These are phyloP conservation scores for Alternaria arborescens DNA, from an alignment of 2,329 filamentous ascomycete genomes.

Conservation along the genomic window DNA sequence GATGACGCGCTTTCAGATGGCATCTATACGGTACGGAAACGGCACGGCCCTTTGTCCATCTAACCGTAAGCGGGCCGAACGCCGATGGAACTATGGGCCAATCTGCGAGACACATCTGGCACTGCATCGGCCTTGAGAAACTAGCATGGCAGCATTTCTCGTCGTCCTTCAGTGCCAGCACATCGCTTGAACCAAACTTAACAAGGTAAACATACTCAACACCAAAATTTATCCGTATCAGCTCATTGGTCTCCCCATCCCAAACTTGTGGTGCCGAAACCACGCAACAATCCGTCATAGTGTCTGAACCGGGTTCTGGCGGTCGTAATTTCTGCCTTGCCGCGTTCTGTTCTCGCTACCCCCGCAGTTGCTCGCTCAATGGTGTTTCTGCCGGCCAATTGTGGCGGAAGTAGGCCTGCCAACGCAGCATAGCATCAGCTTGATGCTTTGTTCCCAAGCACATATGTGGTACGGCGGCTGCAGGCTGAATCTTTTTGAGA, in stretches of 20 bases:
- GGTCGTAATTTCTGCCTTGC: slow-evolving; percentile 35
- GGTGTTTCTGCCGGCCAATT: slow-evolving; percentile 41
- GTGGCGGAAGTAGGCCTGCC: slow-evolving; percentile 35
- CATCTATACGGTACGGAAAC: slow-evolving; percentile 38
- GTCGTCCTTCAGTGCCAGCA: slow-evolving; percentile 43
- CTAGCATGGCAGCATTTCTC: slow-evolving; percentile 37
- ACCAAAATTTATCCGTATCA: slow-evolving; percentile 23
- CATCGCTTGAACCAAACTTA: slow-evolving; percentile 40
- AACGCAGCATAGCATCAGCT: slow-evolving; percentile 42
- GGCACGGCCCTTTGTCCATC: slow-evolving; percentile 41
- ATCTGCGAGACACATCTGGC: slow-evolving; percentile 42
- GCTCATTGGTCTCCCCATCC: slow-evolving; percentile 39
- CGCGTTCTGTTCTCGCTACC: slow-evolving; percentile 31
- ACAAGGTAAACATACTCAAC: slow-evolving; percentile 31
- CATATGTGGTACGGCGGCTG: slow-evolving; percentile 33
- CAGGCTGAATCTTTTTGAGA: slow-evolving; percentile 30
- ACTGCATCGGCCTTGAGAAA: slow-evolving; percentile 34
- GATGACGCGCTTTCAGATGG: slow-evolving; percentile 34
- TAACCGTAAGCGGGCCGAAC: slow-evolving; percentile 35
- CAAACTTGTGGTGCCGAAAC: slow-evolving; percentile 30
- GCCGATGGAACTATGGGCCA: slow-evolving; percentile 32
- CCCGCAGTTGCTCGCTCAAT: slow-evolving; percentile 36
- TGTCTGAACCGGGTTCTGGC: slow-evolving; percentile 36
- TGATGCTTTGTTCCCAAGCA: slow-evolving; percentile 29
- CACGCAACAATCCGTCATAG: slow-evolving; percentile 42